Evolutionary conservation across 2,329 filamentous ascomycete species (phyloP), one percentile per base, ranked within the genome.

Genomic region (Graphium sp.): DNA sequence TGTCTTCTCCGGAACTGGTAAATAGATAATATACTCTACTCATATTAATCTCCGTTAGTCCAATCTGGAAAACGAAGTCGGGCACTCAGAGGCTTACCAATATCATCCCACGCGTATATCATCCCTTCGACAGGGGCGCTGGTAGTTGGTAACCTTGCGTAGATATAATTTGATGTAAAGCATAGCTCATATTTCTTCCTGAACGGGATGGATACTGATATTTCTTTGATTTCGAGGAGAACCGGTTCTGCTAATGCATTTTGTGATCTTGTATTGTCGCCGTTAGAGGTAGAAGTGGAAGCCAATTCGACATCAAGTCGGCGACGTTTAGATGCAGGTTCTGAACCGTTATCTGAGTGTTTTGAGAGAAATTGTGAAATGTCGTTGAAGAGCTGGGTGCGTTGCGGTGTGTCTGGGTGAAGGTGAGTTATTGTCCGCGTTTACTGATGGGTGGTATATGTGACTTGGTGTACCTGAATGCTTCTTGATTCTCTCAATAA

Each of bases 121-220:
- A 69, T 63, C 25, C 60, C 62, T 12, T 59, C 50, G 11, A 66
- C 55, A 0, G 67, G 65, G 15, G 53, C 51, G 2, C 57, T 58
- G 2, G 64, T 62, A 24, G 59, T 60, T 1, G 66, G 53, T 2
- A 54, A 52, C 20, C 63, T 57, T 10, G 68, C 69, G 36, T 74
- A 75, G 19, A 76, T 41, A 36, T 67, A 65, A 34, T 59, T 57
- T 5, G 58, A 49, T 3, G 71, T 77, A 35, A 77, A 65, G 46
- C 66, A 72, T 7, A 78, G 46, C 37, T 71, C 67, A 38, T 70
- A 70, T 47, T 77, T 79, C 50, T 78, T 79, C 36, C 74, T 58
- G 49, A 73, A 68, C 0, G 74, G 74, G 4, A 75, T 58, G 1
- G 69, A 66, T n/a, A 77, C 57, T 0, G 71, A 77, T 13, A 78